Evolutionary conservation across 1,139 yeast genomes (phyloP).

Genomic region (Debaryomycetaceae sp.): DNA sequence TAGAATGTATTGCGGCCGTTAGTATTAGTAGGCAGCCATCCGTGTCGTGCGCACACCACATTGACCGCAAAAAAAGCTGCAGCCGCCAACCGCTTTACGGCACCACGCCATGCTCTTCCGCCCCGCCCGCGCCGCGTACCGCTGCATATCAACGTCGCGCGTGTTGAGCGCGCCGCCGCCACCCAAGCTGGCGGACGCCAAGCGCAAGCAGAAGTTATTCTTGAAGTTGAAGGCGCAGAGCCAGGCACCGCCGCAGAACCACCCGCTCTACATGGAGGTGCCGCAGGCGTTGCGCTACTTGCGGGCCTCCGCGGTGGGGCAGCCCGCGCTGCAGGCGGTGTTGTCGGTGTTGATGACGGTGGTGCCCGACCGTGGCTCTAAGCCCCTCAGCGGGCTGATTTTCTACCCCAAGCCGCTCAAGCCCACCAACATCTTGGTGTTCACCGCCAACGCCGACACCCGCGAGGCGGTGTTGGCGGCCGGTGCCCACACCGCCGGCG

Average conservation of each 20-base stretch:
- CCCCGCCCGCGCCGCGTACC: neutral
- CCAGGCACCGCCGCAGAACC: constrained; percentile 43
- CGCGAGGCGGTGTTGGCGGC: constrained; percentile 50
- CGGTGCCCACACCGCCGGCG: constrained; percentile 67
- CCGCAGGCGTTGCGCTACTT: constrained; percentile 72
- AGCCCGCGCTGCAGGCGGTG: constrained; percentile 63
- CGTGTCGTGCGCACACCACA: too few species aligned
- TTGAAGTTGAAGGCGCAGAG: constrained; percentile 33
- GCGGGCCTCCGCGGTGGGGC: constrained; percentile 89
- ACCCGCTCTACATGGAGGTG: constrained; percentile 68
- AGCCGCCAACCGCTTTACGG: too few species aligned
- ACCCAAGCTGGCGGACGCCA: constrained; percentile 11
- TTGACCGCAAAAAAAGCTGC: too few species aligned
- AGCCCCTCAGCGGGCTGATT: constrained; percentile 70
- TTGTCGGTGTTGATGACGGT: constrained; percentile 62
- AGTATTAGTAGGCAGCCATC: too few species aligned
- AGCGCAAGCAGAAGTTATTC: constrained; percentile 26
- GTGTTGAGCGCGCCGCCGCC: constrained; percentile 3
- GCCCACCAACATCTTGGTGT: constrained; percentile 60
- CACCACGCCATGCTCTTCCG: neutral
- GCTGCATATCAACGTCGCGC: constrained; percentile 4
- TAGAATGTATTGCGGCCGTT: too few species aligned
- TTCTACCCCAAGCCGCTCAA: constrained; percentile 73
- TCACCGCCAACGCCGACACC: constrained; percentile 55
- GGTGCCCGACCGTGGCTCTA: constrained; percentile 77